Base-by-base conservation (phyloP, 2,329 filamentous ascomycete genomes). In the Penicillium brasilianum region DNA sequence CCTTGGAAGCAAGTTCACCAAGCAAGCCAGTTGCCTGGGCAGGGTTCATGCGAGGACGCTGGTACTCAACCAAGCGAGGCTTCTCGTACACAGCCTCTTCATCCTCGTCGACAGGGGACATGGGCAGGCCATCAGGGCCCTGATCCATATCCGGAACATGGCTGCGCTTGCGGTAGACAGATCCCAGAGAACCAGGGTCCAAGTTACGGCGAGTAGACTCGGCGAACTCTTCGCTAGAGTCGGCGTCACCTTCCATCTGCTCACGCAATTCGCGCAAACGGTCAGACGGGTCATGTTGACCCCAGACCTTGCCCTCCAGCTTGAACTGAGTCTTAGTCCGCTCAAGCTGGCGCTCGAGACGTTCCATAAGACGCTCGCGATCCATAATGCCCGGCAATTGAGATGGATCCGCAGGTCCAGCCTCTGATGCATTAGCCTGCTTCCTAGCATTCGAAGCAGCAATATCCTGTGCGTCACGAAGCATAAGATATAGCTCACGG, bases 281-380 rank as follows among this genome's bases (percentile, higher is more conserved):
- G 79, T 99, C 95, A 48, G 93, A 97, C 13, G 95, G 94, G 37
- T 92, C 92, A 66, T 90, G 85, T 64, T 96, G 91, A 64, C 89
- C 89, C 90, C 94, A 97, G 9, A 92, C 88, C 76, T 92, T 92
- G 68, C 95, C 95, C 78, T 98, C 95, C 34, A 99, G 87, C 78
- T 97, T 97, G 79, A 92, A 97, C 74, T 98, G 93, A 0, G 95
- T 98, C 85, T 98, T 98, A 66, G 97, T 94, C 66, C 95, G 85
- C 81, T 98, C 94, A 44, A 99, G 87, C 78, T 98, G 95, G 83
- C 92, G 96, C 77, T 97, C 93, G 59, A 99, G 84, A 56, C 93
- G 89, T 74, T 93, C 91, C 90, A 99, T 96, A 67, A 99, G 88
- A 72, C 86, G 88, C 72, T 97, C 92, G 28, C 95, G 90, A 75